Percentiles rank a stretch among this genome's conserved stretches.
These are phyloP conservation scores for Oryza rufipogon DNA, from an alignment of 176 grass and related monocot species.

Conservation along the genomic window DNA sequence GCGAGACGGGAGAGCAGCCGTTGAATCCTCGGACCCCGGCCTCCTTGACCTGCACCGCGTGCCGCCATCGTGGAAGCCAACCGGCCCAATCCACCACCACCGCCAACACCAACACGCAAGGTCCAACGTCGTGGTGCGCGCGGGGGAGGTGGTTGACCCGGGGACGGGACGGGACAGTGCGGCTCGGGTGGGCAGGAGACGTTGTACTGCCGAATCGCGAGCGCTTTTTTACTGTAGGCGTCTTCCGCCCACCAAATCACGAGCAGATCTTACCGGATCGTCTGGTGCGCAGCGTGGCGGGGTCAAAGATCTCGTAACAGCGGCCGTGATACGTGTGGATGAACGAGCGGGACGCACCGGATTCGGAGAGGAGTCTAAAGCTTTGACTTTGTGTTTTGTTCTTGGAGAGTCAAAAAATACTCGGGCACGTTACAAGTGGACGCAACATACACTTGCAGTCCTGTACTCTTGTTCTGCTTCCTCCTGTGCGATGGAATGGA, in stretches of 20 bases:
- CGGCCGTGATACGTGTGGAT: conserved; percentile 1
- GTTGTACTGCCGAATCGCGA: neutral
- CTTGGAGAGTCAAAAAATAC: neutral
- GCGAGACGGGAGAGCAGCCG: neutral
- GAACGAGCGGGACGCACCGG: neutral
- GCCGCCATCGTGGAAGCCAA: conserved; percentile 38
- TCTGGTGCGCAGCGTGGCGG: neutral
- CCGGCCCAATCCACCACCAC: neutral
- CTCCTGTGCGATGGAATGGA: neutral
- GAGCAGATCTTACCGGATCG: conserved; percentile 12
- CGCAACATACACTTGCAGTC: neutral
- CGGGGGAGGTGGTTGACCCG: conserved; percentile 2
- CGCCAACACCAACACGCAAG: neutral
- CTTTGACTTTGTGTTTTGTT: neutral
- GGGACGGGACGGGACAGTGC: neutral
- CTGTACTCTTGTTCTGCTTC: neutral
- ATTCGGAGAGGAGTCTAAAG: neutral
- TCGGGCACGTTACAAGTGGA: neutral
- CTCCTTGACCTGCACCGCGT: neutral
- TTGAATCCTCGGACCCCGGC: neutral
- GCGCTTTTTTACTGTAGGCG: conserved; percentile 8
- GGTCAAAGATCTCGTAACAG: conserved; percentile 26
- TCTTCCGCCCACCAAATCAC: neutral
- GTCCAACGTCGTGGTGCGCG: neutral
- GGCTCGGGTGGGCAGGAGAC: neutral